phyloP scores from a whole-genome alignment of 805 yeast genomes.

The Cyberlindnera maclurae region DNA sequence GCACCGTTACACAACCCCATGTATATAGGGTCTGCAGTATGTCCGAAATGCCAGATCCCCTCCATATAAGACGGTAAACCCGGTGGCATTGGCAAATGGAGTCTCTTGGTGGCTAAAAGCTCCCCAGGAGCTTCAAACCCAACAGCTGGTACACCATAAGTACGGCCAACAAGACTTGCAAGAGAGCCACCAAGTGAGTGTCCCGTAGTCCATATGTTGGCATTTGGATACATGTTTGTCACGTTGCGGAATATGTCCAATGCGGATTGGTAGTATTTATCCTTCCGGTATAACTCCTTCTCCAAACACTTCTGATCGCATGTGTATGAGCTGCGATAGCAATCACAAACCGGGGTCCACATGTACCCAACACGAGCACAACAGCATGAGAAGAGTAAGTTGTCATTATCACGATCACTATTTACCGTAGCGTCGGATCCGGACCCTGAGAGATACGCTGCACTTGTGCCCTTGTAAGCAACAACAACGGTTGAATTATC shows the following conservation, averaged over 20 bases:
- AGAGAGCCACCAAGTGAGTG: constrained; percentile 93
- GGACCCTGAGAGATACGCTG: constrained; percentile 70
- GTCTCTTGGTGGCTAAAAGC: constrained; percentile 67
- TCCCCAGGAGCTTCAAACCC: constrained; percentile 95
- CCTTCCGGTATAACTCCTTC: constrained; percentile 61
- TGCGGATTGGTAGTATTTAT: constrained; percentile 75
- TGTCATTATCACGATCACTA: constrained; percentile 81
- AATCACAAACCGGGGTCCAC: constrained; percentile 95
- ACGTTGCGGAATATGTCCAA: constrained; percentile 74
- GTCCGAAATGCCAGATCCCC: constrained; percentile 91
- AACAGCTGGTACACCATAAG: constrained; percentile 85
- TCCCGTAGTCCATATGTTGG: constrained; percentile 86
- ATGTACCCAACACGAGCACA: constrained; percentile 87
- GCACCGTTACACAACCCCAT: constrained; percentile 98
- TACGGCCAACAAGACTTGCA: constrained; percentile 74
- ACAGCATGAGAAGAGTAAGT: constrained; percentile 86
- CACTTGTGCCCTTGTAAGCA: constrained; percentile 87
- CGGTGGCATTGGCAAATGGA: constrained; percentile 91
- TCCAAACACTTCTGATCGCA: constrained; percentile 88
- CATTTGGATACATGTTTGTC: constrained; percentile 53
- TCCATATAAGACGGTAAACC: constrained; percentile 74
- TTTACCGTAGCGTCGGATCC: constrained; percentile 78
- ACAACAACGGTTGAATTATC: constrained; percentile 58
- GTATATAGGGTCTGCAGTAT: constrained; percentile 93
- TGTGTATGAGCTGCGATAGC: constrained; percentile 75